Percentiles rank a stretch among this genome's conserved stretches.
Evolutionary conservation across 2,329 filamentous ascomycete species (phyloP).

Genomic region (Camptophora hylomeconis): DNA sequence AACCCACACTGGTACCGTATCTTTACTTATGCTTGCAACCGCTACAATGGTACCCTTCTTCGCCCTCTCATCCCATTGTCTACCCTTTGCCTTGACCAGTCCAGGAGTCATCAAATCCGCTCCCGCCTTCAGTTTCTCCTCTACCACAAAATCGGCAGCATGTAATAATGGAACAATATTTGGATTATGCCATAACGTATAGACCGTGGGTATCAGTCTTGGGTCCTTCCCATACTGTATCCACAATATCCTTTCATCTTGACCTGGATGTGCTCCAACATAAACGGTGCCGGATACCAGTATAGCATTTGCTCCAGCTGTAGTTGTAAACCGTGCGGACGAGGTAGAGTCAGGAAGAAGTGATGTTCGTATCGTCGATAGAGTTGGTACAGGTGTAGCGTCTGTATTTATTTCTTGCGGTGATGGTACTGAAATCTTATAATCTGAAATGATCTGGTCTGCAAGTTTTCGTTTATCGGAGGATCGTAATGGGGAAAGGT

Average conservation of each 20-base stretch:
- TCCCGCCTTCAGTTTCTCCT: constrained; percentile 52
- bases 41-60: constrained; percentile 50
- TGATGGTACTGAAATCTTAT: constrained; percentile 37
- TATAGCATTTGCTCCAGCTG: constrained; percentile 47
- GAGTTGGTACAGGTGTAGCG: constrained; percentile 30
- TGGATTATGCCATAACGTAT: constrained; percentile 54
- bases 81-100: constrained; percentile 40
- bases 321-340: constrained; percentile 53
- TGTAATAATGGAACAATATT: constrained; percentile 50
- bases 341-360: constrained; percentile 51
- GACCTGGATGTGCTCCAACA: constrained; percentile 44
- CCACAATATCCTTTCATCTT: constrained; percentile 51
- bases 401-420: constrained; percentile 20
- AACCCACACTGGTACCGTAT: constrained; percentile 50
- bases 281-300: constrained; percentile 52
- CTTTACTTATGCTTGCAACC: constrained; percentile 45
- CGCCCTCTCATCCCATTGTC: constrained; percentile 48
- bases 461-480: constrained; percentile 55
- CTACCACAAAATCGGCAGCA: constrained; percentile 44
- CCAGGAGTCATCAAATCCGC: constrained; percentile 60
- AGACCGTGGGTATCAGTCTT: constrained; percentile 39
- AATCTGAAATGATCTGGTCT: constrained; percentile 53
- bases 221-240: constrained; percentile 45
- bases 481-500: constrained; percentile 50
- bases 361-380: constrained; percentile 40